Evolutionary conservation across 371 early-diverging fungal species (phyloP).

Genomic region (Mortierella sp.): DNA sequence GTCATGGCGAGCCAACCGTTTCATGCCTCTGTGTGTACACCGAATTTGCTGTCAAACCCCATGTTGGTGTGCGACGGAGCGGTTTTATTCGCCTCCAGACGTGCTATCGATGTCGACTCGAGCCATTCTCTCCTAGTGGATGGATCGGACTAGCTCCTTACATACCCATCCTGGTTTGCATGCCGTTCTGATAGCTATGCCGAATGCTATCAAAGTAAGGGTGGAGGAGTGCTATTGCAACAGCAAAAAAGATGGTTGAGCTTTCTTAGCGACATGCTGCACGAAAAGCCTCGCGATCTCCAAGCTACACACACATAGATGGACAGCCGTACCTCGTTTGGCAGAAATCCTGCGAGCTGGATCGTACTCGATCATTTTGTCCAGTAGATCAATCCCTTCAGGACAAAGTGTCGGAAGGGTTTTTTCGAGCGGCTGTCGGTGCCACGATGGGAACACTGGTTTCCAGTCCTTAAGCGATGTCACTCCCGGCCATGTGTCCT

Average conservation of each 20-base stretch:
- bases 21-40: too few species aligned
- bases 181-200: conserved; percentile 1
- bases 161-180: conserved; percentile 14
- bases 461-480: conserved; percentile 86
- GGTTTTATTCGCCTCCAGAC: background rate
- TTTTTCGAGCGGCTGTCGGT: conserved; percentile 57
- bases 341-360: conserved; percentile 87
- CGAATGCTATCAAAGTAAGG: conserved; percentile 70
- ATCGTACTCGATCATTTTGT: conserved; percentile 82
- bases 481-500: conserved; percentile 92
- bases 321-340: conserved; percentile 62
- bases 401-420: conserved; percentile 63
- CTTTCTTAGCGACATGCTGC: too few species aligned
- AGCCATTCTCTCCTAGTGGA: background rate
- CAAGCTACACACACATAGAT: too few species aligned
- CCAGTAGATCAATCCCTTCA: conserved; percentile 74
- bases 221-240: conserved; percentile 62
- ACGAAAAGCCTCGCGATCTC: background rate
- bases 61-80: too few species aligned
- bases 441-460: conserved; percentile 78
- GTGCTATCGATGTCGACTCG: background rate
- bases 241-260: too few species aligned
- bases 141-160: too few species aligned
- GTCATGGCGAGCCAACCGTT: too few species aligned
- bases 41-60: too few species aligned